Evolutionary conservation across 129 eudicot genomes (phyloP).

Genomic region (Deinandra increscens): DNA sequence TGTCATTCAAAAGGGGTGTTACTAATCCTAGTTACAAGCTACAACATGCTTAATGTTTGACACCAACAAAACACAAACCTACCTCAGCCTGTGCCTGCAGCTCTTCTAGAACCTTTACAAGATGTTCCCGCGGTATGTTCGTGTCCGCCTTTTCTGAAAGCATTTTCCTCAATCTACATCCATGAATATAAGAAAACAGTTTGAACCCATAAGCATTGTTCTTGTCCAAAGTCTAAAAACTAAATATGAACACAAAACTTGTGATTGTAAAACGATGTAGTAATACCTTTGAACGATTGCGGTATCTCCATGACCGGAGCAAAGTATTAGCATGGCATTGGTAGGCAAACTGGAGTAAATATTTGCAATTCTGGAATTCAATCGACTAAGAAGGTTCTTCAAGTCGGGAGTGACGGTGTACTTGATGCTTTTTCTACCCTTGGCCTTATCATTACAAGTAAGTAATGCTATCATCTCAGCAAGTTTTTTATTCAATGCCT

Average conservation of each 20-base stretch:
- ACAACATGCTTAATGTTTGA: constrained; percentile 47
- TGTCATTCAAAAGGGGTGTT: neutral
- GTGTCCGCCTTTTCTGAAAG: constrained; percentile 59
- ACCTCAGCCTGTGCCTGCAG: constrained; percentile 95
- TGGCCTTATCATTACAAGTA: constrained; percentile 58
- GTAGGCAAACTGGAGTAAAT: constrained; percentile 59
- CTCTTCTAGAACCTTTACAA: constrained; percentile 79
- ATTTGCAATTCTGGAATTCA: constrained; percentile 53
- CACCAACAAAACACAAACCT: constrained; percentile 87
- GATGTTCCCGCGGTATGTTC: constrained; percentile 55
- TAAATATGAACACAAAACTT: neutral
- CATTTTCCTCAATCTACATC: constrained; percentile 63
- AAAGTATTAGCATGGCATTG: constrained; percentile 82
- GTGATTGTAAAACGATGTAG: neutral
- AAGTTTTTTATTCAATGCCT: constrained; percentile 53
- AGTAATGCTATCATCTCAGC: constrained; percentile 87
- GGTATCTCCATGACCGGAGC: constrained; percentile 97
- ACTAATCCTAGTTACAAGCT: constrained; percentile 5
- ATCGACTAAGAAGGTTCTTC: constrained; percentile 57
- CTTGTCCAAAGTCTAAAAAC: neutral
- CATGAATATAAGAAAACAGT: constrained; percentile 21
- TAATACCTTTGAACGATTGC: constrained; percentile 75
- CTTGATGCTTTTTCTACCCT: constrained; percentile 45
- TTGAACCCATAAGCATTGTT: neutral
- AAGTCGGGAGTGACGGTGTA: constrained; percentile 56